These are phyloP conservation scores for Mycena rosella DNA, from an alignment of 768 basidiomycete species.

Conservation along the genomic window DNA sequence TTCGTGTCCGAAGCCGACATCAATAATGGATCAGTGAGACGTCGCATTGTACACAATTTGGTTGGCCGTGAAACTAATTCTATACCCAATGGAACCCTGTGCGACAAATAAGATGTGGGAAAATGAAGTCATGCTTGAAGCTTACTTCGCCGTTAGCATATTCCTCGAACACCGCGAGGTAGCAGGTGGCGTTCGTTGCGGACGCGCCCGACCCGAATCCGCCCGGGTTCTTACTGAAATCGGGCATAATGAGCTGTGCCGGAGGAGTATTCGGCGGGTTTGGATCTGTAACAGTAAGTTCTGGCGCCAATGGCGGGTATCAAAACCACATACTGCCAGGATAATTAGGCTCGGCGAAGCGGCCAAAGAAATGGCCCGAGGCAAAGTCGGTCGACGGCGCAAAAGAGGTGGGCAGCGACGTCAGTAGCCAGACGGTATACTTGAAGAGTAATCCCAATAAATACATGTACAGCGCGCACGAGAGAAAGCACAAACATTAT, in stretches of 20 bases:
- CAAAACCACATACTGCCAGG: slow-evolving; percentile 47
- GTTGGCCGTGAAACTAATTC: slow-evolving; percentile 12
- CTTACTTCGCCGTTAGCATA: slow-evolving; percentile 53
- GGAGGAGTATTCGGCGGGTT: slow-evolving; percentile 50
- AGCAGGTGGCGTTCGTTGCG: slow-evolving; percentile 47
- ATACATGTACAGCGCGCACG: not conserved
- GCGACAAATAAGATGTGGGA: not conserved
- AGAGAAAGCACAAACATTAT: not conserved
- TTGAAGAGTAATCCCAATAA: not conserved
- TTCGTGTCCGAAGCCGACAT: too few species aligned
- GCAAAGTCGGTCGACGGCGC: slow-evolving; percentile 46
- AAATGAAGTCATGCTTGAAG: not conserved
- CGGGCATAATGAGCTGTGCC: slow-evolving; percentile 56
- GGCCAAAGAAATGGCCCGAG: slow-evolving; percentile 58
- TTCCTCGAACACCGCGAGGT: slow-evolving; percentile 58
- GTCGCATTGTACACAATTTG: slow-evolving; percentile 26
- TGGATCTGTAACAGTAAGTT: too few species aligned
- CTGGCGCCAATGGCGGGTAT: not conserved
- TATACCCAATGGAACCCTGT: slow-evolving; percentile 44
- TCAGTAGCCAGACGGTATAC: slow-evolving; percentile 35
- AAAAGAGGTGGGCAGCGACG: slow-evolving; percentile 42
- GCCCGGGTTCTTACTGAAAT: slow-evolving; percentile 55
- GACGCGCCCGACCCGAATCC: slow-evolving; percentile 52
- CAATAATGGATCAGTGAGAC: not conserved
- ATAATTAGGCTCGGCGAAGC: slow-evolving; percentile 57